Percentiles rank a stretch among this genome's conserved stretches.
Conservation (phyloP, 805 yeast species). For the Yarrowia keelungensis region DNA sequence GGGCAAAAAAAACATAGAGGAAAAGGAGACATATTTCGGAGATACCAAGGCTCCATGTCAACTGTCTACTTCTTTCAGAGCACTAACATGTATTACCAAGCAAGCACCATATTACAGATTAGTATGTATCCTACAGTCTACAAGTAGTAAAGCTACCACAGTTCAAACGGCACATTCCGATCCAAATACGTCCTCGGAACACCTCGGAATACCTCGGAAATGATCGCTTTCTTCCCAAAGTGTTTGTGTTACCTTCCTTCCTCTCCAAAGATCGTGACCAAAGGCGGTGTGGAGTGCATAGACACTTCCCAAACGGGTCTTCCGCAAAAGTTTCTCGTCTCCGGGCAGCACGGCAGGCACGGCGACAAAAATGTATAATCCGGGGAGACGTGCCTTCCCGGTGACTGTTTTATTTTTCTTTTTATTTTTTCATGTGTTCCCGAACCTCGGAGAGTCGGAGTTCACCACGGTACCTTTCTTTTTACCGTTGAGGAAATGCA, state of each 20-base stretch:
- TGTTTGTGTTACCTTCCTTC: neutral
- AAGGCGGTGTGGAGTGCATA: conserved; percentile 18
- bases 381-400: conserved; percentile 1
- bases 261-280: neutral
- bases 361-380: neutral
- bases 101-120: no score
- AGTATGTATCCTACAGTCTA: no score
- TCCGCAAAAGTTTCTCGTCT: conserved; percentile 20
- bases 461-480: neutral
- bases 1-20: neutral
- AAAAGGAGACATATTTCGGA: neutral
- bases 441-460: neutral
- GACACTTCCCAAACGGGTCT: conserved; percentile 22
- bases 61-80: no score
- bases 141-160: no score
- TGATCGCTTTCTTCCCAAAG: neutral
- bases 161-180: no score
- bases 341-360: neutral
- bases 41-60: no score
- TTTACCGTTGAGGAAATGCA: neutral
- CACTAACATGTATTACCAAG: no score
- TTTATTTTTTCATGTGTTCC: neutral
- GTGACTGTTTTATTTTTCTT: neutral
- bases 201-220: neutral
- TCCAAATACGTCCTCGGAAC: no score